Evolutionary conservation across 306 rosid genomes (phyloP).

Genomic region (Gastrolobium bilobum): DNA sequence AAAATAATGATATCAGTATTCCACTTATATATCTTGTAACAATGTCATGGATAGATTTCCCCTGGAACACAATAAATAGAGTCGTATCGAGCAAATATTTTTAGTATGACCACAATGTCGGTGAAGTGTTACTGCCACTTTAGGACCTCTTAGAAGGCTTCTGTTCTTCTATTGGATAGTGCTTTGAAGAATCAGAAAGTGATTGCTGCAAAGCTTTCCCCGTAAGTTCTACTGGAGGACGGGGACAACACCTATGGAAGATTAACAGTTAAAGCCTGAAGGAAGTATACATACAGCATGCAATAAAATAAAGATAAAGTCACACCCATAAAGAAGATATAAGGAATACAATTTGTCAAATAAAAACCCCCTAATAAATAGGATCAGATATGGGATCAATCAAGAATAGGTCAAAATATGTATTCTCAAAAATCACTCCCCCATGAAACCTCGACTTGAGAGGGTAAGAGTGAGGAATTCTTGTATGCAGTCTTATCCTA

Average conservation of each 20-base stretch:
- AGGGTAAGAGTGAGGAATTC: no score
- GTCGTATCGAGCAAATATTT: no score
- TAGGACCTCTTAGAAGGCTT: no score
- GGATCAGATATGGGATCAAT: background rate
- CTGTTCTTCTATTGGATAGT: conserved; percentile 27
- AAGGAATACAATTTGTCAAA: background rate
- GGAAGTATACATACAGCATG: conserved; percentile 27
- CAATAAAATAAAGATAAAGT: background rate
- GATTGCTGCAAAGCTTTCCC: conserved; percentile 52
- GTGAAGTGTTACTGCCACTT: no score
- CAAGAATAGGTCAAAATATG: conserved; percentile 8
- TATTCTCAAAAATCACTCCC: background rate
- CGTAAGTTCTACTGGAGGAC: conserved; percentile 54
- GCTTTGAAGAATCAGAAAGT: conserved; percentile 52
- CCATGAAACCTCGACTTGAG: no score
- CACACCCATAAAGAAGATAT: conserved; percentile 4
- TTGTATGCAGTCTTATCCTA: no score
- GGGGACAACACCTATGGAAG: conserved; percentile 71
- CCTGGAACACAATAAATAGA: no score
- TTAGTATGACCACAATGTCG: no score
- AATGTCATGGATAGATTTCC: no score
- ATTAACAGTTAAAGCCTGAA: conserved; percentile 20
- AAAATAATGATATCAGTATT: no score
- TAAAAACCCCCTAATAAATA: background rate
- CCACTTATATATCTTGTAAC: no score